phyloP scores from a whole-genome alignment of 495 filamentous ascomycete genomes.

The Cenococcum geophilum region DNA sequence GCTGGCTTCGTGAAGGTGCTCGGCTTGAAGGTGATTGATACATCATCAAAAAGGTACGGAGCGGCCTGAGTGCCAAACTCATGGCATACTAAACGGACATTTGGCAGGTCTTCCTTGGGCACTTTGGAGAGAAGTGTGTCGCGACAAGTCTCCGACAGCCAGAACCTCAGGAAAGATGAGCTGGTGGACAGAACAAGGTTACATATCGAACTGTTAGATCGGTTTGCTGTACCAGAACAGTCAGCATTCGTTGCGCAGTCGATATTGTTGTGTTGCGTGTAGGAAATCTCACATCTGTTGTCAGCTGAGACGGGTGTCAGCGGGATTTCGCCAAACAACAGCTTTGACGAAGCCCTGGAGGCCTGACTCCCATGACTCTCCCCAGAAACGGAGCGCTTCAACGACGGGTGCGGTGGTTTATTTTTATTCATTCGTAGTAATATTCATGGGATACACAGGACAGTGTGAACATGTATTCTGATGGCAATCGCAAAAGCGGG shows the following conservation, averaged over 20 bases:
- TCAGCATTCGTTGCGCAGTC: conserved; percentile 13
- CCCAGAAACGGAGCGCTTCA: conserved; percentile 30
- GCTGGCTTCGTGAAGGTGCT: conserved; percentile 63
- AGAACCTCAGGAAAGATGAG: conserved; percentile 46
- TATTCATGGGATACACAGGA: conserved; percentile 17
- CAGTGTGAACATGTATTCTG: conserved; percentile 8
- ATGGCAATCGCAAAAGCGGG: conserved; percentile 16
- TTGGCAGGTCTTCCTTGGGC: conserved; percentile 41
- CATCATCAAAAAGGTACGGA: conserved; percentile 47
- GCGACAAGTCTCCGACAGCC: conserved; percentile 45
- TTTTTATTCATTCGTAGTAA: conserved; percentile 20
- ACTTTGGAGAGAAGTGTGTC: conserved; percentile 41
- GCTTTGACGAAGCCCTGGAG: conserved; percentile 28
- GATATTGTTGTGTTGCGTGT: conserved; percentile 4
- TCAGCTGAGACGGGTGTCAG: conserved; percentile 27
- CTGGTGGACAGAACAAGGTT: conserved; percentile 38
- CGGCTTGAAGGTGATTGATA: conserved; percentile 58
- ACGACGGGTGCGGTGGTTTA: conserved; percentile 24
- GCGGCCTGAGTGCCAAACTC: conserved; percentile 46
- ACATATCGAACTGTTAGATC: conserved; percentile 37
- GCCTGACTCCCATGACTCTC: conserved; percentile 32
- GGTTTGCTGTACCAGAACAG: conserved; percentile 13
- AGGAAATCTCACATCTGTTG: conserved; percentile 28
- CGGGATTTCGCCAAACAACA: conserved; percentile 42
- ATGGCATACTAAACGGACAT: conserved; percentile 48